phyloP scores from a whole-genome alignment of 176 grass and related monocot genomes.

The Oryza meyeriana region DNA sequence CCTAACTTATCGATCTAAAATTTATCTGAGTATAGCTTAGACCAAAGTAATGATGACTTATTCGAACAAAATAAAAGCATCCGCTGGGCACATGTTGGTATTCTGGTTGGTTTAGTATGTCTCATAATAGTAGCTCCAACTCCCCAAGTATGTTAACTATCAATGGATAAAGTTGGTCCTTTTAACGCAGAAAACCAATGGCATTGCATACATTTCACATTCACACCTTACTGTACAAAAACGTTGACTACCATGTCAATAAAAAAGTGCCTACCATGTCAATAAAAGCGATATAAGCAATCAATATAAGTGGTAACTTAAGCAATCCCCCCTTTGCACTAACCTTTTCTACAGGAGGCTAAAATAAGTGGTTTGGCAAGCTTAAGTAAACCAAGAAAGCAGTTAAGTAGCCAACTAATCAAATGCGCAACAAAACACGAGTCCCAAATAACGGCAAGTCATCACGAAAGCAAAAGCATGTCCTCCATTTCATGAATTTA shows the following conservation, averaged over 20 bases:
- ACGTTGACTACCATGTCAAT: not conserved
- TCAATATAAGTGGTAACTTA: not conserved
- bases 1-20: not conserved
- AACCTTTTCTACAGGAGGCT: not conserved
- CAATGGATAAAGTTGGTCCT: not conserved
- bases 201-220: not conserved
- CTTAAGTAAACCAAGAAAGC: not conserved
- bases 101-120: not conserved
- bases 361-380: not conserved
- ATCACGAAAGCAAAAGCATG: not conserved
- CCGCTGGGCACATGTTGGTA: not conserved
- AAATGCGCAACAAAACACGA: not conserved
- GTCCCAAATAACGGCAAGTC: not conserved
- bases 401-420: not conserved
- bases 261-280: not conserved
- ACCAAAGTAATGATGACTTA: not conserved
- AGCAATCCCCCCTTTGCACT: not conserved
- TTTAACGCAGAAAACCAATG: not conserved
- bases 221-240: not conserved
- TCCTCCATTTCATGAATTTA: not conserved
- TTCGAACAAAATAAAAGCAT: not conserved
- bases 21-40: not conserved
- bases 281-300: not conserved
- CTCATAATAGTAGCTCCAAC: not conserved
- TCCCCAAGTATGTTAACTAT: not conserved